Evolutionary conservation across 495 filamentous ascomycete species (phyloP), one percentile per base, ranked within the genome.

Genomic region (Lasiosphaeris hirsuta): DNA sequence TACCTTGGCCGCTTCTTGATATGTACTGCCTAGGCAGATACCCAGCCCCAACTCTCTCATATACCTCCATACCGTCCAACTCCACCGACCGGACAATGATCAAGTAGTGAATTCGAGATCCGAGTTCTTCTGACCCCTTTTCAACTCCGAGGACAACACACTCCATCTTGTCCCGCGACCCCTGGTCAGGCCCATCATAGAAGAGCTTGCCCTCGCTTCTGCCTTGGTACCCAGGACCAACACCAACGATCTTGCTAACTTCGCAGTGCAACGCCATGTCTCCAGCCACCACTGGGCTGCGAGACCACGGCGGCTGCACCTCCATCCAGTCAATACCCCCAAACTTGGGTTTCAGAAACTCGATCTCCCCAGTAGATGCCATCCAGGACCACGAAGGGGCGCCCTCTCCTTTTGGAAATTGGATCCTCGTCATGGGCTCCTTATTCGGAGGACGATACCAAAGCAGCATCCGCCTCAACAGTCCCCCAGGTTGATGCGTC

Each of bases 311-410:
- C 4, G 10, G 6, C 23, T 14, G 33, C 8, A 50, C 10, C 47
- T 50, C 33, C 23, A n/a, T 34, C 47, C 47, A 50, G 3, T 35
- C 47, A 36, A 50, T 37, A 11, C n/a, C n/a, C 8, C 33, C 47
- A 19, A 65, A 59, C 10, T 49, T 17, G 13, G 42, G 44, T 11
- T 56, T 18, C n/a, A 65, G 34, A 48, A 30, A 64, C 17, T 47
- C 45, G 51, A 67, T 67, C 2, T 23, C 54, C 7, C 64, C 64
- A 9, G 10, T 46, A n/a, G 59, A 63, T 10, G 57, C 61, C 64
- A 64, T 67, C 61, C 61, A 67, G n/a, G 64, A 67, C 64, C 64
- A 67, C 30, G 61, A 47, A 1, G 64, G 61, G 14, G 56, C 64
- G 10, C 51, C 59, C 19, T 17, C 11, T 14, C 46, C 58, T 23